These are phyloP conservation scores for Clonostachys solani DNA, from an alignment of 2,329 filamentous ascomycete genomes.

Conservation along the genomic window DNA sequence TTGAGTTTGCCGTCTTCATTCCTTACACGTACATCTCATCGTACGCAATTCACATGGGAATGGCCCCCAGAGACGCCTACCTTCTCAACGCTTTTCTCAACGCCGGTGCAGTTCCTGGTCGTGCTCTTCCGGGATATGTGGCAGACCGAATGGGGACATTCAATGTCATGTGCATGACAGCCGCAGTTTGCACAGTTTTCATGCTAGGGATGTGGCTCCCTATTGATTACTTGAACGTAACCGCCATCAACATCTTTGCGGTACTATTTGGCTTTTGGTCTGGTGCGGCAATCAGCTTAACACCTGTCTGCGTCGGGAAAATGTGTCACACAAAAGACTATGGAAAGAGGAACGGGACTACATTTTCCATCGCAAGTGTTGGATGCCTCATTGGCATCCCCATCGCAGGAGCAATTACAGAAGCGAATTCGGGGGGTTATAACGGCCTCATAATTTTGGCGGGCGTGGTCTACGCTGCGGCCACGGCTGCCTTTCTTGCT, in stretches of 20 bases:
- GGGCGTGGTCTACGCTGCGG: too few relatives aligned
- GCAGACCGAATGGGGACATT: slow-evolving; percentile 66
- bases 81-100: slow-evolving; percentile 28
- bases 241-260: slow-evolving; percentile 55
- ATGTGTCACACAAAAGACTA: slow-evolving; percentile 66
- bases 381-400: slow-evolving; percentile 51
- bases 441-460: too few relatives aligned
- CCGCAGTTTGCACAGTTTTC: slow-evolving; percentile 51
- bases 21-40: too few relatives aligned
- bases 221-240: slow-evolving; percentile 34
- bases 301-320: slow-evolving; percentile 68
- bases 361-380: slow-evolving; percentile 65
- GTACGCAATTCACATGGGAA: too few relatives aligned
- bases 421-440: slow-evolving; percentile 9
- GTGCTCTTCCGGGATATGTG: slow-evolving; percentile 56
- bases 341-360: slow-evolving; percentile 65
- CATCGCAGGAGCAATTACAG: slow-evolving; percentile 50
- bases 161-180: slow-evolving; percentile 32
- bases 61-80: too few relatives aligned
- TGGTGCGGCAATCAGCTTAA: slow-evolving; percentile 65
- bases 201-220: slow-evolving; percentile 17
- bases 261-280: slow-evolving; percentile 68
- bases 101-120: slow-evolving; percentile 63
- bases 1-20: too few relatives aligned
- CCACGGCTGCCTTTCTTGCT: too few relatives aligned